Base-by-base conservation (phyloP, 345 rosid genomes). In the Brassica nigra region DNA sequence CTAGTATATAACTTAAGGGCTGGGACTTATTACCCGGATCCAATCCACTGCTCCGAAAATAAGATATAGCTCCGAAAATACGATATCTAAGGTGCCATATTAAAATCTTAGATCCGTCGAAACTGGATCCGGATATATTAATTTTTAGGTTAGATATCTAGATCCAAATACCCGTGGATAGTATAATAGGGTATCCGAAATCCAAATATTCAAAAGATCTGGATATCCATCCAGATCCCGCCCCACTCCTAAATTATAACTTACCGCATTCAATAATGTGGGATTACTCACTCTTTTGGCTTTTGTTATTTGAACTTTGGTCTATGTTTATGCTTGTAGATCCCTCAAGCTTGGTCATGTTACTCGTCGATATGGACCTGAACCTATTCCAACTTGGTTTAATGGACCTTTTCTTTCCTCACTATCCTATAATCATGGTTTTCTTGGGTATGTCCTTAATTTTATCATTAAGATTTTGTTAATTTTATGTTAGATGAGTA, bases 291-390 rank as follows among this genome's bases (percentile, higher is more conserved):
- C 7, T 52, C 6, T 27, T 8, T 44, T 44, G 28, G 29, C 10
- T 16, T 15, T 54, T 54, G 31, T 28, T 1, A 4, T 28, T 55
- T 11, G 31, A 61, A 27, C 30, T 27, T 59, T 36, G 63, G 31
- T 27, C 63, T 58, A 23, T n/a, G 33, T 47, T 71, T 36, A 39
- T 78, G 42, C 5, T 2, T 69, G 59, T 82, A 93, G 97, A 82
- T 90, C 95, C 58, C 87, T 94, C 78, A 90, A 88, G 83, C 91
- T 94, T 78, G 98, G 97, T 14, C 47, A 89, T 79, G 90, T 90
- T 78, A 87, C 90, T 18, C 88, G 92, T 23, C 88, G 92, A 29
- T 71, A 84, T 28, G 62, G 80, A 29, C 82, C 85, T 37, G 85
- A 83, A 73, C 28, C 73, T 73, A 0, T 27, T 57, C 5, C 84